Evolutionary conservation across 148 eudicot species (phyloP), one percentile per base, ranked within the genome.

Genomic region (Polygonum aviculare): DNA sequence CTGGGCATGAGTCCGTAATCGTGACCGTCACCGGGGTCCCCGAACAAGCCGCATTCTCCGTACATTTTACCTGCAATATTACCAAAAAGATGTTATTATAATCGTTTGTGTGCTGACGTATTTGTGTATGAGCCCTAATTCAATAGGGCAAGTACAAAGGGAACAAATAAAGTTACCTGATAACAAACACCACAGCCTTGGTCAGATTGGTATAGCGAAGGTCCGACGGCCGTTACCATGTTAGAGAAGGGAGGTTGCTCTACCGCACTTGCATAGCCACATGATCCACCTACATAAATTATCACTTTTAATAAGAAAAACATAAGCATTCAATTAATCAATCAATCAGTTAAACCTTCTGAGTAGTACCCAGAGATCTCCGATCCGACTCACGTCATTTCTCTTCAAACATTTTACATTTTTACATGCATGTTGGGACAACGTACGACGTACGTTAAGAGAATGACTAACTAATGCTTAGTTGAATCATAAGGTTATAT

Each of bases 121-220:
- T 5, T 15, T 4, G 5, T 4, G 49, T 47, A 18, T 49, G 16
- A n/a, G 0, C 31, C 31, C 31, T 26, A 26, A 26, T 26, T 26
- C 31, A 26, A 26, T 26, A 26, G 31, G 31, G 31, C 31, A 26
- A 26, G 31, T 26, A 26, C 31, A 26, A 26, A 26, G 31, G 31
- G 31, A 26, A 26, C 31, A 26, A 26, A 26, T 26, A 31, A 74
- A 1, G 2, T 15, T 36, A 91, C 98, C 91, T 91, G 72, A 72
- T 90, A 94, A 81, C 98, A 94, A 81, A 89, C 87, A 35, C 98
- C 98, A 63, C 98, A 94, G 3, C 84, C 91, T 55, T 78, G 63
- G 45, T 91, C 95, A 15, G 77, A 75, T n/a, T 82, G 73, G 77
- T 76, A 94, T 12, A 94, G 59, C 39, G 91, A 84, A 48, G 91